Evolutionary conservation across 768 basidiomycete species (phyloP), one percentile per base, ranked within the genome.

Genomic region (Collybiopsis confluens): DNA sequence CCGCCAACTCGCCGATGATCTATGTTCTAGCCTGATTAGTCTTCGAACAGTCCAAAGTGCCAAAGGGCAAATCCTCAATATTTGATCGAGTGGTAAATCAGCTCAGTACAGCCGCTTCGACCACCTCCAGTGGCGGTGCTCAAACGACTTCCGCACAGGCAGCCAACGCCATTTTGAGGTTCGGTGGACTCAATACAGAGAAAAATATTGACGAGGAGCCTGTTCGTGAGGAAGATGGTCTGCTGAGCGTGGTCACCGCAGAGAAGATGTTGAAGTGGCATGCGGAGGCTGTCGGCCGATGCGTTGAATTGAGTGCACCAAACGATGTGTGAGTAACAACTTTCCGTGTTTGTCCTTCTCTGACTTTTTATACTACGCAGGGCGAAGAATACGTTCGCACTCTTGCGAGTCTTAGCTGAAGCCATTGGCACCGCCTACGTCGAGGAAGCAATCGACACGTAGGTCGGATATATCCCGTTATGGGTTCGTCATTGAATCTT

Each of bases 191-290:
- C 47, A 78, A 79, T 53, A 71, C 74, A 26, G 74, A 64, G 45
- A 70, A 75, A 45, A 83, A 85, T 24, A 77, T 70, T 15, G 71
- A 66, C 16, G 93, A 93, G 59, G 92, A 93, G 50, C 83, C 83
- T 16, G 62, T 84, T 5, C 78, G 77, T 37, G 89, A 92, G 50
- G 87, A 89, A 57, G 96, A 98, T 63, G 96, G 96, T 10, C 60
- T 83, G 28, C 70, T 98, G 33, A 85, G 73, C 43, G 70, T 97
- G 2, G 82, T 85, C 37, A 72, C 83, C 9, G 90, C 93, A 1
- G 93, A 96, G 73, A 86, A 79, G 61, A 94, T 98, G 85, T 72
- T 98, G 15, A 91, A 85, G 67, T 98, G 96, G 94, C 97, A 99
- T 68, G 96, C 97, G 2, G 97, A 99, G 66, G 92, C 94, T 4